Percentiles rank a stretch among this genome's conserved stretches.
These are phyloP conservation scores for Phytophthora sojae DNA, from an alignment of 352 stramenopile species.

Conservation along the genomic window DNA sequence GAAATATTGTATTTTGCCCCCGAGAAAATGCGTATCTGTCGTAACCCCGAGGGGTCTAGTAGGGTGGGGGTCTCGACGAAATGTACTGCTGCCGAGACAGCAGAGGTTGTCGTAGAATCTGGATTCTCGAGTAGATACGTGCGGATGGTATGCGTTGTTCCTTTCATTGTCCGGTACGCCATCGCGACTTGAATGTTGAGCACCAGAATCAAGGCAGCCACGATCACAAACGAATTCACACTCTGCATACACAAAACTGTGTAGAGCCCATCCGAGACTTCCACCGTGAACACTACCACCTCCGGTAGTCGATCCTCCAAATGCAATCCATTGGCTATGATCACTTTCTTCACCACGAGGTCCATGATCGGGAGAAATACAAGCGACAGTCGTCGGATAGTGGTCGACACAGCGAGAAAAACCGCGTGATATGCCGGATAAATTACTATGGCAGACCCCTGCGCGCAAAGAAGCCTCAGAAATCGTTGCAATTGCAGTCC, in stretches of 20 bases:
- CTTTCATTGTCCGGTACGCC: too few species aligned
- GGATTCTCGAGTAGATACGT: too few species aligned
- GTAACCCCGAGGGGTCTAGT: too few species aligned
- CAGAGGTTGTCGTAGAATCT: too few species aligned
- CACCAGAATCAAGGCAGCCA: too few species aligned
- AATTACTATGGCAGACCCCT: neutral
- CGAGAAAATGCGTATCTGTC: too few species aligned
- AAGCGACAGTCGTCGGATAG: neutral
- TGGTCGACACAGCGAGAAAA: neutral
- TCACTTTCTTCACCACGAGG: neutral
- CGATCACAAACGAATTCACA: slow-evolving; percentile 1
- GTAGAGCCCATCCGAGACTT: slow-evolving; percentile 38
- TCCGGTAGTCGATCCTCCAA: slow-evolving; percentile 19
- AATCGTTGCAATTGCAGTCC: neutral
- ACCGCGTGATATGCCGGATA: neutral
- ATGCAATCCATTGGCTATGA: neutral
- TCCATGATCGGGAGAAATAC: neutral
- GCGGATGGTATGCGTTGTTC: too few species aligned
- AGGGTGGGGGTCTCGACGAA: too few species aligned
- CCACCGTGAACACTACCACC: slow-evolving; percentile 27
- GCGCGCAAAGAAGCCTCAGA: neutral
- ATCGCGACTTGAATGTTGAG: too few species aligned
- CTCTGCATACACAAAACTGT: slow-evolving; percentile 20
- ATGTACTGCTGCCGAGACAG: too few species aligned
- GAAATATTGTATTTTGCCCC: too few species aligned